Percentiles rank a stretch among this genome's conserved stretches.
phyloP scores from a whole-genome alignment of 1,139 yeast species.

The Taphrina confusa region DNA sequence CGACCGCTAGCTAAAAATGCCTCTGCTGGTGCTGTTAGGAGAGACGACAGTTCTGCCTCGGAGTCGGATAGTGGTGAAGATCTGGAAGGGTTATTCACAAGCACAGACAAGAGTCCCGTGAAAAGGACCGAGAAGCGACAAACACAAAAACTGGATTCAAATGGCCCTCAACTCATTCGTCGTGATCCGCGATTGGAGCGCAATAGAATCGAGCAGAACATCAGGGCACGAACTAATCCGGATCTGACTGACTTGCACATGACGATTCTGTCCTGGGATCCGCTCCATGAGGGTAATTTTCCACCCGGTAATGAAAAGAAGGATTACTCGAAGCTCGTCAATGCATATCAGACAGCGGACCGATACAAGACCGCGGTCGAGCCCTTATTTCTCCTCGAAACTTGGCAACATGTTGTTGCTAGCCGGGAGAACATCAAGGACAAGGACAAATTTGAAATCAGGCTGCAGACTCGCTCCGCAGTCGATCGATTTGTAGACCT shows the following conservation, averaged over 20 bases:
- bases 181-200: conserved; percentile 45
- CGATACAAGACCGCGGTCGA: conserved; percentile 70
- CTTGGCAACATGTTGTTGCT: conserved; percentile 87
- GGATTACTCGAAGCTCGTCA: conserved; percentile 50
- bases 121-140: conserved; percentile 23
- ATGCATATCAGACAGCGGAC: conserved; percentile 56
- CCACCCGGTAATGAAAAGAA: conserved; percentile 54
- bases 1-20: conserved; percentile 31
- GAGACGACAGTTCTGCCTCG: conserved; percentile 33
- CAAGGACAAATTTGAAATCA: conserved; percentile 61
- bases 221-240: conserved; percentile 78
- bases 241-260: conserved; percentile 74
- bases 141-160: conserved; percentile 26
- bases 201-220: conserved; percentile 69
- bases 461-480: conserved; percentile 75
- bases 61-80: conserved; percentile 38
- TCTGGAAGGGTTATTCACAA: conserved; percentile 43
- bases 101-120: conserved; percentile 30
- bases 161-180: conserved; percentile 37
- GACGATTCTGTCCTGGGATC: conserved; percentile 76
- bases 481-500: conserved; percentile 89
- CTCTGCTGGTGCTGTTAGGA: conserved; percentile 26
- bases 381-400: conserved; percentile 81
- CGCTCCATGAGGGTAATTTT: conserved; percentile 56
- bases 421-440: conserved; percentile 64